These are phyloP conservation scores for Starmerella sp. DNA, from an alignment of 805 yeast genomes.

Conservation along the genomic window DNA sequence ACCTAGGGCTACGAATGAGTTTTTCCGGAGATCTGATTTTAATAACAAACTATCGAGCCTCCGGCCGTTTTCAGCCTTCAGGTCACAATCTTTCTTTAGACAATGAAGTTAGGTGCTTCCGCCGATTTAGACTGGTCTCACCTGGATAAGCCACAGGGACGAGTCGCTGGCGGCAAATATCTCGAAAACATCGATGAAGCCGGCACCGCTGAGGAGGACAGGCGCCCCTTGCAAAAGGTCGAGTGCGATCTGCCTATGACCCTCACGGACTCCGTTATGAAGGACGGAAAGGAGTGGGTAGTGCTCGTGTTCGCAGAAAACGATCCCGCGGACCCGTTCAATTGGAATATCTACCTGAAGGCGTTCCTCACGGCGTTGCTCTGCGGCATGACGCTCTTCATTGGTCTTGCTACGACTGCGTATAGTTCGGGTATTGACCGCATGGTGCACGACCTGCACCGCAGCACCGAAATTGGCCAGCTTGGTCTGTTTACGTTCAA, in stretches of 20 bases:
- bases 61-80: neutral
- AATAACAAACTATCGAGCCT: neutral
- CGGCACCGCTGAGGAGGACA: conserved; percentile 11
- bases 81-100: neutral
- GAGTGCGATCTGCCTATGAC: conserved; percentile 21
- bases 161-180: conserved; percentile 21
- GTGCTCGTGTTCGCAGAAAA: conserved; percentile 67
- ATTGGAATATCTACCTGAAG: conserved; percentile 47
- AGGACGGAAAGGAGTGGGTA: conserved; percentile 23
- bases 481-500: conserved; percentile 48
- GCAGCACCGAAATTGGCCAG: conserved; percentile 50
- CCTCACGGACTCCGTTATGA: conserved; percentile 18
- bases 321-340: conserved; percentile 86
- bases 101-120: conserved; percentile 18
- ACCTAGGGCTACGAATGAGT: neutral
- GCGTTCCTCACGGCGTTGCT: conserved; percentile 47
- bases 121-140: conserved; percentile 22
- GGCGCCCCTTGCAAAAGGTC: conserved; percentile 19
- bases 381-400: conserved; percentile 67
- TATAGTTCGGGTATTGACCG: conserved; percentile 76
- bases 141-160: conserved; percentile 19
- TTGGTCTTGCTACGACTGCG: conserved; percentile 88
- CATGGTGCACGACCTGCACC: conserved; percentile 50
- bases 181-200: conserved; percentile 12
- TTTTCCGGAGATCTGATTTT: neutral